Percentiles rank a stretch among this genome's conserved stretches.
phyloP scores from a whole-genome alignment of 495 filamentous ascomycete genomes.

The Ascodesmis nigricans region DNA sequence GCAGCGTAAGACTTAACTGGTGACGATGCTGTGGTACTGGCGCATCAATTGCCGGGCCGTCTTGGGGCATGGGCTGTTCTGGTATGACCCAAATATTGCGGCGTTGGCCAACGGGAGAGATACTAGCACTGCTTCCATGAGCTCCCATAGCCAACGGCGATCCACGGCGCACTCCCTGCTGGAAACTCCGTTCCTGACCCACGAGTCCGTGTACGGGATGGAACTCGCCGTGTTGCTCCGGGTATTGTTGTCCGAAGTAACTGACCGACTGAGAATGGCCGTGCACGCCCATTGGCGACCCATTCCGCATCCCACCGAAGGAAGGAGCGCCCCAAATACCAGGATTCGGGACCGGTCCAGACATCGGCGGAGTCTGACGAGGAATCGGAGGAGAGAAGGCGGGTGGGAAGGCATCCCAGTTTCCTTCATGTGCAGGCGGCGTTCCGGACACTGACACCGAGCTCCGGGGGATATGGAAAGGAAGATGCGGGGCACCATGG shows the following conservation, averaged over 20 bases:
- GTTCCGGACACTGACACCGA: slow-evolving; percentile 18
- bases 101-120: background rate
- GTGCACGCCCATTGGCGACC: slow-evolving; percentile 13
- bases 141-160: slow-evolving; percentile 24
- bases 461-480: slow-evolving; percentile 19
- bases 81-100: slow-evolving; percentile 6
- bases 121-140: too few relatives aligned
- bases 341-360: slow-evolving; percentile 10
- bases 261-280: slow-evolving; percentile 13
- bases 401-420: slow-evolving; percentile 15
- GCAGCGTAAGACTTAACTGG: slow-evolving; percentile 48
- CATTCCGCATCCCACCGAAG: slow-evolving; percentile 13
- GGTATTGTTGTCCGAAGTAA: slow-evolving; percentile 8
- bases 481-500: slow-evolving; percentile 6
- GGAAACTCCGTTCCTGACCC: slow-evolving; percentile 24
- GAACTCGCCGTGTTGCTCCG: slow-evolving; percentile 9
- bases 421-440: slow-evolving; percentile 8
- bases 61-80: slow-evolving; percentile 18
- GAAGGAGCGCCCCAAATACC: slow-evolving; percentile 15
- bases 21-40: slow-evolving; percentile 46
- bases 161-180: slow-evolving; percentile 23
- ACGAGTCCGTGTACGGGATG: slow-evolving; percentile 16
- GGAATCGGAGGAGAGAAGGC: slow-evolving; percentile 11
- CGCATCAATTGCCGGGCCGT: slow-evolving; percentile 34
- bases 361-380: slow-evolving; percentile 14